Percentiles rank a stretch among this genome's conserved stretches.
Evolutionary conservation across 1,284 basidiomycete species (phyloP).

Genomic region (Trametes hirsuta): DNA sequence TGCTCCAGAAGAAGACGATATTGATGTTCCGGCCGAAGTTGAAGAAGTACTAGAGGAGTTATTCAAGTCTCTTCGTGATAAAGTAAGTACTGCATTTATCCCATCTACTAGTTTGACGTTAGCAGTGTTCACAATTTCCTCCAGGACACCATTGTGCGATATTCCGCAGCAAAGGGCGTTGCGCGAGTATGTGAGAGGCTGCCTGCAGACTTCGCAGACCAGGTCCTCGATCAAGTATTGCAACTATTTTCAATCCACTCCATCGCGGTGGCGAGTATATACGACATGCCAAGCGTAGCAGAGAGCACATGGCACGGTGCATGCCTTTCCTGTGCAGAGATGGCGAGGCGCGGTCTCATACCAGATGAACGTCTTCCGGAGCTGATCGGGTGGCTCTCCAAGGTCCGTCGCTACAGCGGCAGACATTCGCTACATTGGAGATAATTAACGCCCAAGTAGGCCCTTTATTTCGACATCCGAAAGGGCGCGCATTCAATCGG

Average conservation of each 20-base stretch:
- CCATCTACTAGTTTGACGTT: not conserved
- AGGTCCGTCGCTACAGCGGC: conserved; percentile 48
- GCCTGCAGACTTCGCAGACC: conserved; percentile 72
- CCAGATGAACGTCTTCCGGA: conserved; percentile 57
- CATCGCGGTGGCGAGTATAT: conserved; percentile 57
- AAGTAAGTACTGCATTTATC: conserved; percentile 48
- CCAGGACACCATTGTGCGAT: conserved; percentile 94
- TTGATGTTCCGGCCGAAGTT: conserved; percentile 79
- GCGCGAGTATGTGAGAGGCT: conserved; percentile 86
- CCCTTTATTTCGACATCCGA: conserved; percentile 89
- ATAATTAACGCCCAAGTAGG: conserved; percentile 49
- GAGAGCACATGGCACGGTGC: conserved; percentile 97
- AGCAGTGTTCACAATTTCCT: not conserved
- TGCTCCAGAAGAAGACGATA: conserved; percentile 44
- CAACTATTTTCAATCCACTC: conserved; percentile 71
- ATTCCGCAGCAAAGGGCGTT: conserved; percentile 93
- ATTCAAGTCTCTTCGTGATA: conserved; percentile 81
- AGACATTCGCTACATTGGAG: conserved; percentile 13
- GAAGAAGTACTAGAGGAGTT: conserved; percentile 80
- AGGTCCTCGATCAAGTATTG: conserved; percentile 83
- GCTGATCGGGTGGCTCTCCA: conserved; percentile 78
- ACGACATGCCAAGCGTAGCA: conserved; percentile 74
- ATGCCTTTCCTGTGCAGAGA: conserved; percentile 90
- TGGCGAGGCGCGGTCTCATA: conserved; percentile 83
- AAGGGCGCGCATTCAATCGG: conserved; percentile 94